Evolutionary conservation across 2,329 filamentous ascomycete species (phyloP).

Genomic region (Exophiala sideris): DNA sequence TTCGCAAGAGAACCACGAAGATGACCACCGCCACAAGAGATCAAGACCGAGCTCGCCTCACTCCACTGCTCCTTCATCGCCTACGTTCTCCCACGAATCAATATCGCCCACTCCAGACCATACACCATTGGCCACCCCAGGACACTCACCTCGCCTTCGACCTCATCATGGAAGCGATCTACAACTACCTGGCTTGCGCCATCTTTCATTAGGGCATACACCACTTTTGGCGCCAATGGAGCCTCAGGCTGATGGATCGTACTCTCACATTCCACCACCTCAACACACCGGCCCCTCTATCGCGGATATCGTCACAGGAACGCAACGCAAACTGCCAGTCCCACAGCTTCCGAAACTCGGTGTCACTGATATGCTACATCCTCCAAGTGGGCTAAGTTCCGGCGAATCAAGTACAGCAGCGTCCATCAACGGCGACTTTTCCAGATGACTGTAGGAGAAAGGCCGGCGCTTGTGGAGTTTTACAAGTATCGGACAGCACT

Average conservation of each 20-base stretch:
- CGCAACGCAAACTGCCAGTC: constrained; percentile 84
- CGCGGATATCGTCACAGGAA: constrained; percentile 90
- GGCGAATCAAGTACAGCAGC: constrained; percentile 74
- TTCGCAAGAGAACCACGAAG: constrained; percentile 61
- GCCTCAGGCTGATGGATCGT: constrained; percentile 58
- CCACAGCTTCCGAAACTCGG: constrained; percentile 84
- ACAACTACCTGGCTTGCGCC: constrained; percentile 82
- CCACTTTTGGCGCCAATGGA: constrained; percentile 71
- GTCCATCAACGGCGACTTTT: constrained; percentile 65
- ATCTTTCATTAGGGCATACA: constrained; percentile 63
- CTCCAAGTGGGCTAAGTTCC: constrained; percentile 64
- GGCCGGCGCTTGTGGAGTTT: neutral
- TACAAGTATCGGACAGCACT: neutral
- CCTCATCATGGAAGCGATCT: constrained; percentile 66
- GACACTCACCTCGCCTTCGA: constrained; percentile 86
- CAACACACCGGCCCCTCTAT: constrained; percentile 71
- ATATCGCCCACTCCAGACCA: constrained; percentile 93
- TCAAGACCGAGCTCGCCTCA: constrained; percentile 91
- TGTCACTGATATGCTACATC: constrained; percentile 76
- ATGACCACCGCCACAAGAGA: constrained; percentile 77
- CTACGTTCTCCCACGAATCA: constrained; percentile 94
- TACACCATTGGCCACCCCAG: constrained; percentile 95
- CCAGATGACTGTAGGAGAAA: constrained; percentile 10
- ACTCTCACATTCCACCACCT: constrained; percentile 51
- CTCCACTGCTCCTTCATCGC: constrained; percentile 91